These are phyloP conservation scores for Monilinia aucupariae DNA, from an alignment of 2,329 filamentous ascomycete species.

Conservation along the genomic window DNA sequence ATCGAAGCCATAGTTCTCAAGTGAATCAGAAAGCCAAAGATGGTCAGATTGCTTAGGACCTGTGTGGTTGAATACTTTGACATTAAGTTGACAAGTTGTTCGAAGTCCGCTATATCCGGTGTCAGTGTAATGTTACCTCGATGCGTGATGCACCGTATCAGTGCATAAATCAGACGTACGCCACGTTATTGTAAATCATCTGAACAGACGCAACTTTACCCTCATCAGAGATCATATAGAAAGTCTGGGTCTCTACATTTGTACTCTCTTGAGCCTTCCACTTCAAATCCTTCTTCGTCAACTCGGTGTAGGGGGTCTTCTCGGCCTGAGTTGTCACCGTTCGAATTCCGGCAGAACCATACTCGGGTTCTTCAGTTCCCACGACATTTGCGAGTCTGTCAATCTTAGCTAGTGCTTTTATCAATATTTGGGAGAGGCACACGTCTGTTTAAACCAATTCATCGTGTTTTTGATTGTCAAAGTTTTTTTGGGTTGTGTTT, in stretches of 20 bases:
- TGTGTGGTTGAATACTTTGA: conserved; percentile 77
- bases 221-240: conserved; percentile 78
- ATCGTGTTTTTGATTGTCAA: conserved; percentile 13
- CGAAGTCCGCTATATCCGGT: conserved; percentile 64
- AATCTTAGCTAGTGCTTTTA: conserved; percentile 12
- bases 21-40: conserved; percentile 77
- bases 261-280: conserved; percentile 80
- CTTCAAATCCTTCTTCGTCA: conserved; percentile 70
- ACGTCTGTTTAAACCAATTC: conserved; percentile 19
- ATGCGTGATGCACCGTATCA: conserved; percentile 19
- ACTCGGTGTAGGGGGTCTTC: conserved; percentile 72
- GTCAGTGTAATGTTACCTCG: conserved; percentile 11
- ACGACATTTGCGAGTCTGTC: conserved; percentile 69
- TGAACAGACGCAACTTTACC: conserved; percentile 76
- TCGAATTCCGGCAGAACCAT: conserved; percentile 81
- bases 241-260: conserved; percentile 89
- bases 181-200: conserved; percentile 96
- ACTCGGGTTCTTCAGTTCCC: conserved; percentile 93
- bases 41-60: conserved; percentile 59
- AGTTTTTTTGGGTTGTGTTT: conserved; percentile 8
- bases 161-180: conserved; percentile 52
- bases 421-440: conserved; percentile 10
- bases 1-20: conserved; percentile 77
- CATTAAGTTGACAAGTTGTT: conserved; percentile 89
- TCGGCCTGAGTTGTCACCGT: conserved; percentile 78